Evolutionary conservation across 495 filamentous ascomycete genomes (phyloP), one percentile per base, ranked within the genome.

Genomic region (Penicillium turbatum): DNA sequence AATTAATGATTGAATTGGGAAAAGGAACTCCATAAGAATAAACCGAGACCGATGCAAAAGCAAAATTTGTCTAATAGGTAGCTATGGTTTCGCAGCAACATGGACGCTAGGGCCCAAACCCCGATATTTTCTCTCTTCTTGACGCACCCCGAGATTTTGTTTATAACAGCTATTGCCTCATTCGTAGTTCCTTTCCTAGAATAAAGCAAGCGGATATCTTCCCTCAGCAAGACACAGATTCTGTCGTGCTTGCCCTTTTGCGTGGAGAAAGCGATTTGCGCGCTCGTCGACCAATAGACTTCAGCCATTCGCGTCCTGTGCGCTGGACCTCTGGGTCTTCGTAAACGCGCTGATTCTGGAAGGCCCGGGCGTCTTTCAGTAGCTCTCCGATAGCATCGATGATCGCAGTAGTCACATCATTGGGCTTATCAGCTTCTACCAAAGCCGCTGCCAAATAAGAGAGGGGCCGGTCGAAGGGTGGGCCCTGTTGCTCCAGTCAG

Each of bases 241-340:
- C 7, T 13, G 32, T 35, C 2, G 32, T 35, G 32, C 32, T 35
- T 0, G 24, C 11, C 40, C 40, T 50, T 50, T 26, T 50, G 17
- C 47, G 35, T 8, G 35, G 15, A 29, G 35, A 50, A 37, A 50
- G 30, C 12, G 21, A 50, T 30, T 24, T 40, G 35, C 24, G 35
- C 13, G 35, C 47, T 40, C 24, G 47, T 17, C 47, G 47, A 40
- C 36, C 47, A 40, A 50, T 31, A 1, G 48, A 51, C 13, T 8
- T 34, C 9, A 51, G 26, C 48, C 48, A 51, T 51, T 51, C 48
- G 3, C 48, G 48, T 34, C 48, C 48, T 32, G 5, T 51, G 2
- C 16, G 38, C 11, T n/a, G 26, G 26, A 51, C 48, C 48, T 51
- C 48, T 42, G 13, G n/a, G 48, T 24, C 3, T n/a, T 42, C 26